Conservation (phyloP, 2,329 filamentous ascomycete genomes). For the Colletotrichum tabaci region DNA sequence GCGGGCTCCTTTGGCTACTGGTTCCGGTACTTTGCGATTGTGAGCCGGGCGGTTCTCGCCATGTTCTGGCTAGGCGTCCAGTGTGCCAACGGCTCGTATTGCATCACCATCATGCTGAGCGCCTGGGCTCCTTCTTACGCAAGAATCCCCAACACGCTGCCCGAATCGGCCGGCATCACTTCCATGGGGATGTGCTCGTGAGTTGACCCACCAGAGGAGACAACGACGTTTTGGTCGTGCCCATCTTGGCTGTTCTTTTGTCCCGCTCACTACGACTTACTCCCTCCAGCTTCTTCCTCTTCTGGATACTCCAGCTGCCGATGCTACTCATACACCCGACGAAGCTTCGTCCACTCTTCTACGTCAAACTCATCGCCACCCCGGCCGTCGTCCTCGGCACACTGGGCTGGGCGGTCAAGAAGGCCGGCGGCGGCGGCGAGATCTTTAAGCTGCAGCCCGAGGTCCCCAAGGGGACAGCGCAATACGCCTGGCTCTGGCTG, state of each 20-base stretch:
- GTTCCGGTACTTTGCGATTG: constrained; percentile 51
- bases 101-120: constrained; percentile 54
- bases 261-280: constrained; percentile 5
- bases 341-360: constrained; percentile 67
- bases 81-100: constrained; percentile 29
- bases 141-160: constrained; percentile 66
- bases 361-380: constrained; percentile 60
- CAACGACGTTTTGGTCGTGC: not conserved
- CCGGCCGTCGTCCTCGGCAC: constrained; percentile 41
- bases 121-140: constrained; percentile 70
- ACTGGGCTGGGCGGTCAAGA: constrained; percentile 43
- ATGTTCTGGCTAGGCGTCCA: constrained; percentile 77
- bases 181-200: constrained; percentile 42
- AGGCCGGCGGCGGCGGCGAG: constrained; percentile 43
- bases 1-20: constrained; percentile 56
- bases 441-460: constrained; percentile 41
- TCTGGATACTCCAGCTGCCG: constrained; percentile 68
- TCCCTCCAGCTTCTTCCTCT: constrained; percentile 67
- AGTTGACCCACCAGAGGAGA: not conserved
- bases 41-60: constrained; percentile 60
- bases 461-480: constrained; percentile 27
- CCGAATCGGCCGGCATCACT: constrained; percentile 66
- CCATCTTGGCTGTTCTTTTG: not conserved
- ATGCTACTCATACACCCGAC: constrained; percentile 70
- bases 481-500: constrained; percentile 40